Base-by-base conservation (phyloP, 2,329 filamentous ascomycete species). In the Berkeleyomyces basicola region DNA sequence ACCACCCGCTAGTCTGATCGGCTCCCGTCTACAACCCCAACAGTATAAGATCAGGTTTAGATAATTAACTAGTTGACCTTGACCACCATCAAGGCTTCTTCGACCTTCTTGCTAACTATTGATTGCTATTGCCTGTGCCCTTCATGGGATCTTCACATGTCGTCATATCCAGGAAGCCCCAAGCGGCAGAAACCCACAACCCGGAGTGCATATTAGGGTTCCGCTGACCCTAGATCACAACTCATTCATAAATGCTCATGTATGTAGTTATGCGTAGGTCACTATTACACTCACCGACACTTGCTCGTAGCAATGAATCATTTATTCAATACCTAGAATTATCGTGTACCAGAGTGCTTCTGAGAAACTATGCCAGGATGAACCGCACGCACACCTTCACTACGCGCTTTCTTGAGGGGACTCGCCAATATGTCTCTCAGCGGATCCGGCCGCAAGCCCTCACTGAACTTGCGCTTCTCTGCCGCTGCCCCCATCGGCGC, bases 401-500 rank as follows among this genome's bases (percentile, higher is more conserved):
- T 40, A 51, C 60, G 58, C 1, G 58, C 57, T 43, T 61, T 58
- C 49, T 62, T 62, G 16, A 49, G 23, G 4, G 59, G 59, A 61
- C 55, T 59, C 10, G 64, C 59, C 44, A 63, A 58, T 11, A 58
- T 65, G 44, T 60, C 62, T 11, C 62, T 44, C 4, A 71, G 71
- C 37, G 74, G 69, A 9, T 70, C 69, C 36, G 74, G 73, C 33
- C 70, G 61, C 7, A 63, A 39, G 14, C 61, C 63, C 6, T 59
- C 62, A 36, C 62, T 65, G 49, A 63, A 63, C 59, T 65, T 66
- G 53, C 63, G 63, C 58, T 66, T 65, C 44, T 66, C 65, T 10
- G 61, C 44, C 7, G 61, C 53, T 2, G 65, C 61, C 7, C 55
- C 57, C 57, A 58, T 59, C 10, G 61, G 61, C 16, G 31, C 7